Base-by-base conservation (phyloP, 202 grass and related monocot species). In the Schoenoplectus triqueter region DNA sequence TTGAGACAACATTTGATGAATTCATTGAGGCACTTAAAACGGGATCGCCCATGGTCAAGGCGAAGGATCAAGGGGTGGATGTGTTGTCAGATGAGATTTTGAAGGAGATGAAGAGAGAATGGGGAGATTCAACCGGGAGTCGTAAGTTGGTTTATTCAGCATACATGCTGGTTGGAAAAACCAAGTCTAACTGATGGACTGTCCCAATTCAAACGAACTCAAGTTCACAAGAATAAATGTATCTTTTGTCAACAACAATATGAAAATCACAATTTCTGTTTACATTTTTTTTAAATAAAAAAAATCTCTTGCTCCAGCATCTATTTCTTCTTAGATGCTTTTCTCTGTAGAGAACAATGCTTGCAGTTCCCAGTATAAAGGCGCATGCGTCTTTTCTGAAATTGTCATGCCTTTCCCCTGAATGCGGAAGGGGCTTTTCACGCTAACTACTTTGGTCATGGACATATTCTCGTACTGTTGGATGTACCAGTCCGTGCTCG, bases 141-240 rank as follows among this genome's bases (percentile, higher is more conserved):
- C 71, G 76, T 85, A 95, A 89, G 80, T 66, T 95, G 57, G 82
- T 90, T 41, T 91, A 84, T 88, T 89, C 86, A 83, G 85, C 87
- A 39, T 95, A 90, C 89, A 95, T 95, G 89, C 87, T 95, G 41
- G 93, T 80, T 46, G 93, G 93, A 51, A 95, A 64, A 78, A 85
- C 83, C 76, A 91, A 60, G 73, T 87, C 51, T 77, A 77, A 14
- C 0, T 76, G 1, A 57, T 59, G 15, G 3, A 59, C 31, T 59
- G 14, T n/a, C 13, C 15, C 2, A 59, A 1, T 15, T 59, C 56
- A 59, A 54, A 54, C 15, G 10, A 59, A 59, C 14, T 59, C 56
- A 15, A 59, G 9, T 59, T 59, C 56, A 59, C 15, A 14, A 59
- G 14, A 59, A 59, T 59, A 59, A n/a, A 4, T 59, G 56, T 59